Base-by-base conservation (phyloP, 305 asterid species). In the Rubia peregrina region DNA sequence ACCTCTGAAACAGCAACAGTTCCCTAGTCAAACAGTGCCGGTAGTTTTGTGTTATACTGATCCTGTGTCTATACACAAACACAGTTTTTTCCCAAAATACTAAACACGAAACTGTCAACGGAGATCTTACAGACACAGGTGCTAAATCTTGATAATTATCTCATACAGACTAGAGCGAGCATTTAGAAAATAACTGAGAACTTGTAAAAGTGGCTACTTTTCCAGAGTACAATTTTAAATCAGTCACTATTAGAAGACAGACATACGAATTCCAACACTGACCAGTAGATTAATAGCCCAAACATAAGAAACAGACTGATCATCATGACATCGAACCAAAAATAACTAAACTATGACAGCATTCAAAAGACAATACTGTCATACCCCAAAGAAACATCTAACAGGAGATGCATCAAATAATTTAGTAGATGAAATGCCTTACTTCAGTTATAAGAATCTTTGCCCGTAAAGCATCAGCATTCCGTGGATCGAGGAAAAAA, bases 381-480 rank as follows among this genome's bases (percentile, higher is more conserved):
- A 56, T 12, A 33, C 26, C 61, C 49, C 13, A 13, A 49, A 51
- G 44, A 16, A 16, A 42, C 7, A 55, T 22, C 70, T 22, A 41
- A 6, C 49, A 30, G 43, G 5, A 26, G 26, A 73, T 44, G 71
- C 53, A 66, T 19, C 36, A 7, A 6, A 24, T 8, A 22, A 44
- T 11, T 53, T 9, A 65, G 77, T 33, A 71, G 49, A 66, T 40
- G 69, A 66, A 75, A 72, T 13, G 44, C n/a, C 62, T 82, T 85
- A 94, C 99, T 81, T 91, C 99, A 70, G 96, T 89, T 76, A 94
- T 89, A 74, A 94, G 98, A 79, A 94, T 75, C 81, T 94, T 94
- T 71, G 99, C 96, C 40, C 99, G 87, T 85, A 94, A 83, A 42
- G 96, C 99, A 83, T 94, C 99, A 71, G 99, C 89, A 74, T 90